Evolutionary conservation across 2,329 filamentous ascomycete species (phyloP).

Genomic region (Microcyclospora pomicola): DNA sequence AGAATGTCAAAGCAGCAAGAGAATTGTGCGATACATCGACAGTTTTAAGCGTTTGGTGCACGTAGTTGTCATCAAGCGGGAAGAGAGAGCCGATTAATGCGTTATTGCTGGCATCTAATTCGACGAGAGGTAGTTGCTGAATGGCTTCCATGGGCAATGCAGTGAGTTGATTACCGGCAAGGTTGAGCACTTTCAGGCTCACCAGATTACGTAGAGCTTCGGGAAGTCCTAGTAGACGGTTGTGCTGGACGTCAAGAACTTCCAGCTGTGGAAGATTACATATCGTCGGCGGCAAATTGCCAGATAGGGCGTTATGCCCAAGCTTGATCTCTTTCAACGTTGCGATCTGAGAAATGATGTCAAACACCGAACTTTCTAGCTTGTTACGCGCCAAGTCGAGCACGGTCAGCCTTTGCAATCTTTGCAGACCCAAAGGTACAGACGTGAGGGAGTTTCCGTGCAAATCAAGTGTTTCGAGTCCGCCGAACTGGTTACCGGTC

Average conservation of each 20-base stretch:
- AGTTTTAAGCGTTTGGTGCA: conserved; percentile 52
- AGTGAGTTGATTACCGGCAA: conserved; percentile 65
- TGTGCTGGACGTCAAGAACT: conserved; percentile 66
- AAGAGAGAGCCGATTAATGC: conserved; percentile 61
- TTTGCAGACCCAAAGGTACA: conserved; percentile 62
- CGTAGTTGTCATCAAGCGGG: conserved; percentile 32
- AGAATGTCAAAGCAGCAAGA: conserved; percentile 40
- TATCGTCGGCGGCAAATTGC: conserved; percentile 51
- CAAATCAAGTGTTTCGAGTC: conserved; percentile 66
- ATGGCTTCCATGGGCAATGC: conserved; percentile 58
- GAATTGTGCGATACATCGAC: conserved; percentile 70
- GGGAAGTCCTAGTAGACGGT: conserved; percentile 61
- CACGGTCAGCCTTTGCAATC: conserved; percentile 59
- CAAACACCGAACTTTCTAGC: conserved; percentile 56
- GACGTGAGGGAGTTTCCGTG: conserved; percentile 67
- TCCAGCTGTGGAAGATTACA: conserved; percentile 56
- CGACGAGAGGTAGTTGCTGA: conserved; percentile 53
- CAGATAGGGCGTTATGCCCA: conserved; percentile 61
- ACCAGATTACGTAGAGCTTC: conserved; percentile 51
- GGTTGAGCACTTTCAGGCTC: conserved; percentile 60
- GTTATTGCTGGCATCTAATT: conserved; percentile 66
- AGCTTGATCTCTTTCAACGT: conserved; percentile 68
- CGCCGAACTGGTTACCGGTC: conserved; percentile 64
- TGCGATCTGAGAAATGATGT: conserved; percentile 58
- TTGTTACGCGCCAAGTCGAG: conserved; percentile 71